Base-by-base conservation (phyloP, 1,284 basidiomycete species). In the Sporisorium scitamineum region DNA sequence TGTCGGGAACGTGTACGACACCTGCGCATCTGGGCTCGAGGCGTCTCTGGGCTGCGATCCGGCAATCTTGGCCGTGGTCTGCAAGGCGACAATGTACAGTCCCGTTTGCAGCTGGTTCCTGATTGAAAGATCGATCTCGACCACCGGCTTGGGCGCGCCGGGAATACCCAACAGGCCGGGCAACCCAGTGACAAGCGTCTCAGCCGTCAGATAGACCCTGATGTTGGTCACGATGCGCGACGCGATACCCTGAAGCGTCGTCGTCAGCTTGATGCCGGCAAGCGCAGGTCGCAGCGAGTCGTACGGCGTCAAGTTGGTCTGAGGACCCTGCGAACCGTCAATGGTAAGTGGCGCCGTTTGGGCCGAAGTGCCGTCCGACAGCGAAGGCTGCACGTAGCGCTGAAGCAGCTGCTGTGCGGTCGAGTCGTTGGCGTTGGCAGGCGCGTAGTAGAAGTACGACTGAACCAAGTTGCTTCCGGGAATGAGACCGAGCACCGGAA, bases 371-470 rank as follows among this genome's bases (percentile, higher is more conserved):
- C 68, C 73, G 53, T 65, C 61, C 39, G 64, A 54, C 53, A 45
- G 24, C 29, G 60, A 48, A 2, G 81, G 79, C 62, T 80, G 73
- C 9, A 85, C 59, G 70, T 86, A 86, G 54, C 59, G 67, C 26
- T 67, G 56, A 5, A 86, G 67, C 64, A 86, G 61, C 26, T 55
- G 50, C 84, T 91, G 89, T 1, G 92, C 91, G 18, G 87, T 86
- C 3, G 90, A 90, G 75, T 92, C 89, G 76, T 92, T 92, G 10
- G 89, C 87, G 82, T 92, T 86, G 9, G 87, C 87, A 0, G 92
- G 92, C 72, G 88, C 85, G 78, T 92, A 93, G 68, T 88, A 90
- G 87, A 93, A 92, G 79, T 91, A 90, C 6, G 90, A 87, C 0
- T 87, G 61, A 26, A 90, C 80, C 3, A 79, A 76, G 74, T 92